Evolutionary conservation across 768 basidiomycete species (phyloP), one percentile per base, ranked within the genome.

Genomic region (Arthromyces matolae): DNA sequence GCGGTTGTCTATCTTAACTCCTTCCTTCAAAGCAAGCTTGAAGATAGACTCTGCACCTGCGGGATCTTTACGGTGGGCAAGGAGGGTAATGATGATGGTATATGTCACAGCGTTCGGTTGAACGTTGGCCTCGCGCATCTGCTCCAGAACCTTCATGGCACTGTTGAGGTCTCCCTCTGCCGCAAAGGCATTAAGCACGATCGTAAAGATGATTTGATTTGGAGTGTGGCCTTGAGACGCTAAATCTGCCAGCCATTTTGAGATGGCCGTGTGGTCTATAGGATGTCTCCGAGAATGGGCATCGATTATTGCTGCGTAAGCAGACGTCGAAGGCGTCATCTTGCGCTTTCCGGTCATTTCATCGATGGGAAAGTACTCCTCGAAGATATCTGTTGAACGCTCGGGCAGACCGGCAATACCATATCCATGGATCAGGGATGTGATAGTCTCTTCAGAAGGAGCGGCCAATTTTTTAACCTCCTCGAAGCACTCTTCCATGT

Each of bases 1-100:
- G 31, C 62, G 67, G 28, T 72, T 70, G 61, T 89, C 83, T 3
- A 86, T 86, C 13, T 66, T 62, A 45, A 91, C 59, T 13, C 82
- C 83, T 31, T 84, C 80, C 13, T 64, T 59, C 36, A 89, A 39
- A 0, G 87, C 87, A 34, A 74, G 77, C 64, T 77, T 70, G 67
- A 81, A 90, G 40, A 89, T 64, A 9, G 72, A 71, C 59, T 89
- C 83, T 1, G 88, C 88, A 20, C 79, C 79, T 10, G 76, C 64
- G 0, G 79, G 70, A 59, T 93, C 87, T 47, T 72, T 71, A 37
- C 78, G 72, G 39, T 72, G 69, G 8, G 84, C 83, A 29, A 90
- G 78, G 49, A 83, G 70, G n/a, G 75, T 65, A 53, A 93, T 76
- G 47, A 91, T 68, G 7, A 73, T 76, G 8, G 84, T 87, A 61